These are phyloP conservation scores for Scutellaria barbata DNA, from an alignment of 257 asterid genomes.

Conservation along the genomic window DNA sequence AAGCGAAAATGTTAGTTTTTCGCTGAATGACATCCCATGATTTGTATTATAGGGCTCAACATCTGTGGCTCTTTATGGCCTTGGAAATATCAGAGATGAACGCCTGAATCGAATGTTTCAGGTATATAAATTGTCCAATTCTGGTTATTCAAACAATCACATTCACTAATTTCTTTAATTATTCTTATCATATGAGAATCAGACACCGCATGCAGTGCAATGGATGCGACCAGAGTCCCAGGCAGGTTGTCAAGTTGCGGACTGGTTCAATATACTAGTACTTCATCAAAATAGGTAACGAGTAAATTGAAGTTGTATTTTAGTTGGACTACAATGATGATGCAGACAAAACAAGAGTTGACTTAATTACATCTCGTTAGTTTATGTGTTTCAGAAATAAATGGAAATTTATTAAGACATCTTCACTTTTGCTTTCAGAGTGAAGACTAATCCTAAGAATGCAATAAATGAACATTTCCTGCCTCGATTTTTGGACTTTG, in stretches of 20 bases:
- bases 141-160: constrained; percentile 31
- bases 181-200: constrained; percentile 41
- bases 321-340: constrained; percentile 28
- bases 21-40: constrained; percentile 27
- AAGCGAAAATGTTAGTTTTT: constrained; percentile 19
- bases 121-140: constrained; percentile 49
- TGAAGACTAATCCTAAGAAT: constrained; percentile 95
- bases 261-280: constrained; percentile 94
- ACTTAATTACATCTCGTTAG: constrained; percentile 13
- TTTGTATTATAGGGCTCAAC: constrained; percentile 77
- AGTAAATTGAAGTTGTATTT: constrained; percentile 17
- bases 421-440: constrained; percentile 57
- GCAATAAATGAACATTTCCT: constrained; percentile 97
- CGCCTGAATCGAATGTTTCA: constrained; percentile 98
- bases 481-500: constrained; percentile 93
- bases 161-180: constrained; percentile 28
- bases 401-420: constrained; percentile 7
- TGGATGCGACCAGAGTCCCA: constrained; percentile 99
- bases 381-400: constrained; percentile 24
- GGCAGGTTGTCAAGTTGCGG: constrained; percentile 80
- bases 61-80: constrained; percentile 94
- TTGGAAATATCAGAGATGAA: constrained; percentile 98
- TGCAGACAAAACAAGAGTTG: constrained; percentile 3
- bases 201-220: constrained; percentile 99
- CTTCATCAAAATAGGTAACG: constrained; percentile 96